Conservation (phyloP, 2,329 filamentous ascomycete species). For the Anthostomella pinea region DNA sequence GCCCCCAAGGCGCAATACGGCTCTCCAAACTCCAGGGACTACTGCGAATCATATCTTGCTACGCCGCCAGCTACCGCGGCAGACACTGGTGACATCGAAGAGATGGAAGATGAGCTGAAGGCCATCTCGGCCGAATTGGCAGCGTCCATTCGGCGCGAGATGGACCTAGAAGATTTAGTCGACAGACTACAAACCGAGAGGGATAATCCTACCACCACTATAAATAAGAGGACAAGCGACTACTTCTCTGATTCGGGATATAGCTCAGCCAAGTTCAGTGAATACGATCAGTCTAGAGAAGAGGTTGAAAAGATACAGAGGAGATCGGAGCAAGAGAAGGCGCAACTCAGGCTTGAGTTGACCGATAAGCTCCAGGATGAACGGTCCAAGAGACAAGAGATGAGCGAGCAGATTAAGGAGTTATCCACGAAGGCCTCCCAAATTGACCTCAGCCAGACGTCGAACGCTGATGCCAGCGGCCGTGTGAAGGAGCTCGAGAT, state of each 20-base stretch:
- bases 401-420: constrained; percentile 81
- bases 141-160: constrained; percentile 87
- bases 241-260: constrained; percentile 97
- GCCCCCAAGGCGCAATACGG: constrained; percentile 40
- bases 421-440: constrained; percentile 76
- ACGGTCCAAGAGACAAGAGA: constrained; percentile 66
- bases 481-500: constrained; percentile 76
- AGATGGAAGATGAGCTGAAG: constrained; percentile 91
- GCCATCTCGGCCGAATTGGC: constrained; percentile 93
- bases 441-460: constrained; percentile 52
- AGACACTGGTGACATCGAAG: constrained; percentile 62
- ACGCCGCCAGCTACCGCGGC: constrained; percentile 43
- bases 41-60: constrained; percentile 51
- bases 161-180: constrained; percentile 93
- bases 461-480: constrained; percentile 53
- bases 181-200: constrained; percentile 82
- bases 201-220: constrained; percentile 53
- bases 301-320: constrained; percentile 82
- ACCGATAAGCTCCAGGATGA: constrained; percentile 87
- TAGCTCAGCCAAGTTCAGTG: constrained; percentile 76
- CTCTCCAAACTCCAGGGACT: constrained; percentile 44
- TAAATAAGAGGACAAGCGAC: constrained; percentile 78
- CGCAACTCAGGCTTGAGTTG: constrained; percentile 78
- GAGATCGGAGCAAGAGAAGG: constrained; percentile 86
- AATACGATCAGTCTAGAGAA: constrained; percentile 59